phyloP scores from a whole-genome alignment of 345 rosid species.

The Eucalyptus dawsonii region DNA sequence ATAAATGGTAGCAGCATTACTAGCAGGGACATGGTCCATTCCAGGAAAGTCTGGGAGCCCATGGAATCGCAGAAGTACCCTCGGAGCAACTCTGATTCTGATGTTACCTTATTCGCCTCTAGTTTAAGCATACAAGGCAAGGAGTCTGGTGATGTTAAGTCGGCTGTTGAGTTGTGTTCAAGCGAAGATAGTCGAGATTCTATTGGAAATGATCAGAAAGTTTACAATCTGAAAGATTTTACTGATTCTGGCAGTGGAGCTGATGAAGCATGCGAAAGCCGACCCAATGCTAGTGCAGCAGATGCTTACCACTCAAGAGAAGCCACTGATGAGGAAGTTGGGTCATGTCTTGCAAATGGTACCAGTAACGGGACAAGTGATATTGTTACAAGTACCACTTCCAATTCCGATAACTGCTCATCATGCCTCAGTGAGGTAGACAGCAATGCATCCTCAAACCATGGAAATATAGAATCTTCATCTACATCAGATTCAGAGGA shows the following conservation, averaged over 20 bases:
- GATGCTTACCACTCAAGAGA: constrained; percentile 12
- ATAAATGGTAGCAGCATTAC: constrained; percentile 12
- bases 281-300: constrained; percentile 7
- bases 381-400: constrained; percentile 18
- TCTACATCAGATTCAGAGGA: constrained; percentile 86
- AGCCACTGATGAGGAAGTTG: constrained; percentile 19
- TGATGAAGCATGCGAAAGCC: constrained; percentile 22
- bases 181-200: constrained; percentile 30
- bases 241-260: constrained; percentile 1
- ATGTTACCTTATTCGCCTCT: constrained; percentile 39
- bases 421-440: constrained; percentile 88
- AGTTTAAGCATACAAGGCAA: constrained; percentile 20
- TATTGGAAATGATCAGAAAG: constrained; percentile 15
- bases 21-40: constrained; percentile 25
- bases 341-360: constrained; percentile 7
- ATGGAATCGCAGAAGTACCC: constrained; percentile 52
- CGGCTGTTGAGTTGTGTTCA: constrained; percentile 21
- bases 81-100: constrained; percentile 53
- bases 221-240: constrained; percentile 2
- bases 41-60: constrained; percentile 76
- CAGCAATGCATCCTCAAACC: constrained; percentile 56
- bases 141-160: constrained; percentile 17
- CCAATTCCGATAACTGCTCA: constrained; percentile 81
- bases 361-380: background rate
- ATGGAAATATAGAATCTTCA: constrained; percentile 57